phyloP scores from a whole-genome alignment of 148 eudicot species.

The Dianthus caryophyllus region DNA sequence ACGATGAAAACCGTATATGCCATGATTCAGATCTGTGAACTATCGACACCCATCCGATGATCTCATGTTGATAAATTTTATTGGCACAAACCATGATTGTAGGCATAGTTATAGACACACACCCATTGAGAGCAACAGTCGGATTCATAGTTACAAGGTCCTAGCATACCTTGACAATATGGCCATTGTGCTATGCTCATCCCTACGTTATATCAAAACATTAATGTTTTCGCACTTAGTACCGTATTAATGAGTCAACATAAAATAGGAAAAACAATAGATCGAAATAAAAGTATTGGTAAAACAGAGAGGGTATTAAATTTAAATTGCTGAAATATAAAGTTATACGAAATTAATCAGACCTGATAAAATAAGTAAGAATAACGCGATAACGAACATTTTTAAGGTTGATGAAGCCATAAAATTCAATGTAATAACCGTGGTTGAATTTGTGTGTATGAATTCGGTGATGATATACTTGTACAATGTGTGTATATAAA shows the following conservation, averaged over 20 bases:
- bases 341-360: not conserved
- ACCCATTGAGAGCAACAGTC: constrained; percentile 1
- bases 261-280: not conserved
- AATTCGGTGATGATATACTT: not conserved
- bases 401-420: constrained; percentile 3
- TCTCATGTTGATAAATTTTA: too few species aligned
- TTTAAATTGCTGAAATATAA: not conserved
- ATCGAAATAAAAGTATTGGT: not conserved
- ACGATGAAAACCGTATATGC: too few species aligned
- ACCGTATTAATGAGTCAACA: not conserved
- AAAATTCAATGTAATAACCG: not conserved
- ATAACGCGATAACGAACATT: not conserved
- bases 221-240: not conserved
- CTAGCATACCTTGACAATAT: not conserved
- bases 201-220: not conserved
- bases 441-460: not conserved
- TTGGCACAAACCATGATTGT: not conserved
- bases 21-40: not conserved
- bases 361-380: constrained; percentile 4
- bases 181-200: not conserved
- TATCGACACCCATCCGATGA: too few species aligned
- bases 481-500: not conserved
- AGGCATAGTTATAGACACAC: not conserved
- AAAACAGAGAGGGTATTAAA: not conserved
- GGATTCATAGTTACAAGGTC: not conserved